Conservation (phyloP, 2,329 filamentous ascomycete genomes). For the Cladophialophora psammophila region DNA sequence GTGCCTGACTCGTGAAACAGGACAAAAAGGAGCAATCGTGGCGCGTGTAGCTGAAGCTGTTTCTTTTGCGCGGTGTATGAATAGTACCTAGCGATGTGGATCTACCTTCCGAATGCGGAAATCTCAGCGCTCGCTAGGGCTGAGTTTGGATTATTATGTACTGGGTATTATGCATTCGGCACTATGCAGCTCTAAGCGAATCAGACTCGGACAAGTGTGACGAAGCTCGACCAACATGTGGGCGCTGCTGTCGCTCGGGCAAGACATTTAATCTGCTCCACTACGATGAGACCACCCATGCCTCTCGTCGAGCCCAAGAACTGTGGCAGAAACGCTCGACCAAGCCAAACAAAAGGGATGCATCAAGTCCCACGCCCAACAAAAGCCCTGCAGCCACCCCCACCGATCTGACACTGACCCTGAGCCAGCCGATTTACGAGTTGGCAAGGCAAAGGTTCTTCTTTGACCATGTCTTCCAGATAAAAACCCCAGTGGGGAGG, state of each 20-base stretch:
- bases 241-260: neutral
- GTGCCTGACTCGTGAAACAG: conserved; percentile 1
- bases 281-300: conserved; percentile 7
- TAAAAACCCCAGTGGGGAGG: neutral
- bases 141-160: no score
- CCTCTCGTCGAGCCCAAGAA: neutral
- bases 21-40: neutral
- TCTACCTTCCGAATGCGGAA: conserved; percentile 3
- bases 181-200: no score
- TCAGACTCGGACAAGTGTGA: neutral
- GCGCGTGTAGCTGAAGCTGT: neutral
- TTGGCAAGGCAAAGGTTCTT: conserved; percentile 10
- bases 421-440: neutral
- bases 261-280: neutral
- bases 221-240: conserved; percentile 4
- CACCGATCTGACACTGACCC: no score
- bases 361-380: neutral
- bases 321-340: conserved; percentile 5
- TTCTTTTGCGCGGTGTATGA: neutral
- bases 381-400: neutral
- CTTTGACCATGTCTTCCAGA: conserved; percentile 3
- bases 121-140: neutral
- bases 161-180: no score
- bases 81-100: neutral
- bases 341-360: neutral